Percentiles rank a stretch among this genome's conserved stretches.
phyloP scores from a whole-genome alignment of 2,329 filamentous ascomycete genomes.

The Ciborinia camelliae region DNA sequence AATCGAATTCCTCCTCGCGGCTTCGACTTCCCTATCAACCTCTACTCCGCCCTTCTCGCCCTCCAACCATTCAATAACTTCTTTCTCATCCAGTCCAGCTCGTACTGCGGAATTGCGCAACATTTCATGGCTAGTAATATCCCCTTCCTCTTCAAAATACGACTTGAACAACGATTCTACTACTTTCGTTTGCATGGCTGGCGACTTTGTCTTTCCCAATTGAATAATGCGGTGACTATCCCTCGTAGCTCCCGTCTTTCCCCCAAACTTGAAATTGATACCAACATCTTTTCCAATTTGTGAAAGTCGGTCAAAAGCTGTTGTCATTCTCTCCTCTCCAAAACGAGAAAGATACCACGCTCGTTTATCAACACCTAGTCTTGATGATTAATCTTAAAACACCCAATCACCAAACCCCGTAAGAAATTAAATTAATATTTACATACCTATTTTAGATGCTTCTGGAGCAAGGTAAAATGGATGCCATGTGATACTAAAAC shows the following conservation, averaged over 20 bases:
- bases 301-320: slow-evolving; percentile 56
- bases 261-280: slow-evolving; percentile 69
- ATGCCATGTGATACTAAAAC: slow-evolving; percentile 69
- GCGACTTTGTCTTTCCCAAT: slow-evolving; percentile 56
- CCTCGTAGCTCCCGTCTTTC: slow-evolving; percentile 70
- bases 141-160: slow-evolving; percentile 63
- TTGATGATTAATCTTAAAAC: not conserved
- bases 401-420: not conserved
- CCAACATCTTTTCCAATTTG: slow-evolving; percentile 61
- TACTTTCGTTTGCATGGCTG: slow-evolving; percentile 55
- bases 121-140: slow-evolving; percentile 57
- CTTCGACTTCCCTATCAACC: slow-evolving; percentile 35
- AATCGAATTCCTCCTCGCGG: slow-evolving; percentile 48
- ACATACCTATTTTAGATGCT: slow-evolving; percentile 50
- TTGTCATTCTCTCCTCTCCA: slow-evolving; percentile 55
- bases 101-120: slow-evolving; percentile 51
- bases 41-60: slow-evolving; percentile 51
- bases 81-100: slow-evolving; percentile 51
- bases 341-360: slow-evolving; percentile 61
- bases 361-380: slow-evolving; percentile 49
- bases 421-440: slow-evolving; percentile 39
- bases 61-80: slow-evolving; percentile 53
- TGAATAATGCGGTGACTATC: slow-evolving; percentile 77
- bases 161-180: slow-evolving; percentile 61
- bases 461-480: slow-evolving; percentile 78